Evolutionary conservation across 805 yeast species (phyloP).

Genomic region (Schwanniomyces sp.): DNA sequence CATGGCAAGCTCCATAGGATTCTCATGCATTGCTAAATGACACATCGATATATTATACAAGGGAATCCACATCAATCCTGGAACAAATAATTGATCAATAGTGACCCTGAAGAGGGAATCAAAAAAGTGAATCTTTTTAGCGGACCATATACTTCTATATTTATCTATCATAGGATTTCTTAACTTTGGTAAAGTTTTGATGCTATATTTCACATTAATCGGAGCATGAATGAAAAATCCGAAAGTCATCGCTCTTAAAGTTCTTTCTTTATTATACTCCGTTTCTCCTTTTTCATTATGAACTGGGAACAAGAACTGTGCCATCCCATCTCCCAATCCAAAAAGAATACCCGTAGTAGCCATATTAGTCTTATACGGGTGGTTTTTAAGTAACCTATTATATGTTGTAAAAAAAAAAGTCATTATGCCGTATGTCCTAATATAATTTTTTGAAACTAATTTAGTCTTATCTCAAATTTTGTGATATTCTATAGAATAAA

Average conservation of each 20-base stretch:
- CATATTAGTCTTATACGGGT: constrained; percentile 57
- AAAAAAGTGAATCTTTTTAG: constrained; percentile 11
- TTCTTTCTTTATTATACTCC: constrained; percentile 26
- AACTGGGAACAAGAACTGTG: constrained; percentile 37
- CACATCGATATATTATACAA: constrained; percentile 41
- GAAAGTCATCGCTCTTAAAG: constrained; percentile 35
- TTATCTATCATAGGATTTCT: constrained; percentile 31
- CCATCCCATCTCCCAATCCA: constrained; percentile 43
- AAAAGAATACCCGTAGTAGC: constrained; percentile 49
- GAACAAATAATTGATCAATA: constrained; percentile 37
- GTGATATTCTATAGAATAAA: neutral
- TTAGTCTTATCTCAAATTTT: neutral
- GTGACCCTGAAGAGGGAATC: constrained; percentile 26
- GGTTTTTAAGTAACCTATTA: constrained; percentile 31
- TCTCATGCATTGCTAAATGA: constrained; percentile 31
- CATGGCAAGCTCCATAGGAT: constrained; percentile 30
- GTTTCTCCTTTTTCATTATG: constrained; percentile 19
- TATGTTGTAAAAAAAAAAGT: constrained; percentile 16
- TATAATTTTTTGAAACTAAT: neutral
- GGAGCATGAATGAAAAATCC: constrained; percentile 43
- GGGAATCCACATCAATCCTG: constrained; percentile 43
- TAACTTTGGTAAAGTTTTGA: constrained; percentile 35
- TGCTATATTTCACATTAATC: constrained; percentile 37
- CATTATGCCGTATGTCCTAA: neutral
- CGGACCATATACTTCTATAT: constrained; percentile 10